phyloP scores from a whole-genome alignment of 2,329 filamentous ascomycete species.

The Trichoderma asperellum region DNA sequence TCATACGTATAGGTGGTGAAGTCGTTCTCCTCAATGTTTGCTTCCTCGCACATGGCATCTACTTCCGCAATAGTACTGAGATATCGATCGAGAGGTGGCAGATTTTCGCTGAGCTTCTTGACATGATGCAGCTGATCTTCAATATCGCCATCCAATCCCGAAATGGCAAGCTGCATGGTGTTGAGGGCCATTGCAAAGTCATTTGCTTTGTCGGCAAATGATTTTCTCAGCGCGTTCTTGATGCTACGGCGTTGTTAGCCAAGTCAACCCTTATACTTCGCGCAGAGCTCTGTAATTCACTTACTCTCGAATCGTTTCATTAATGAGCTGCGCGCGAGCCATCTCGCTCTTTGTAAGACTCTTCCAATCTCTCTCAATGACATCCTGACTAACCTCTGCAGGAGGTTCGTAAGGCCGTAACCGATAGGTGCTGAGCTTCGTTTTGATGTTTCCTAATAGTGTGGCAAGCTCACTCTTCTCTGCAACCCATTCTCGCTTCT shows the following conservation, averaged over 20 bases:
- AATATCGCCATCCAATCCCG: constrained; percentile 94
- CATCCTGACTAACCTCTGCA: constrained; percentile 77
- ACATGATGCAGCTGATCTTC: constrained; percentile 93
- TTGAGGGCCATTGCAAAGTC: constrained; percentile 95
- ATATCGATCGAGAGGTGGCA: constrained; percentile 89
- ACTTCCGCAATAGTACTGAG: constrained; percentile 84
- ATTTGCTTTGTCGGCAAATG: constrained; percentile 97
- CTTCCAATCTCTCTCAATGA: constrained; percentile 81
- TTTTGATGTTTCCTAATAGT: constrained; percentile 96
- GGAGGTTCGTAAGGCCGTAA: constrained; percentile 90
- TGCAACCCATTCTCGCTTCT: constrained; percentile 94
- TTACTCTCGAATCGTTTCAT: constrained; percentile 94
- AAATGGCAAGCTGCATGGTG: constrained; percentile 92
- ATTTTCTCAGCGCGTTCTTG: constrained; percentile 89
- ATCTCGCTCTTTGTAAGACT: constrained; percentile 82
- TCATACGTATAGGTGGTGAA: constrained; percentile 99
- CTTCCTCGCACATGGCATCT: constrained; percentile 88
- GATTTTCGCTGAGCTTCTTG: constrained; percentile 78
- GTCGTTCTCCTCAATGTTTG: constrained; percentile 99
- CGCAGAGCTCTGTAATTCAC: constrained; percentile 37
- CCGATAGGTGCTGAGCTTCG: constrained; percentile 93
- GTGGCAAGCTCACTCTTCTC: constrained; percentile 96
- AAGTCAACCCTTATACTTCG: neutral
- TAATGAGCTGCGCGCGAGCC: constrained; percentile 87
- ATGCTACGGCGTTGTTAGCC: constrained; percentile 61